These are phyloP conservation scores for Oemleria cerasiformis DNA, from an alignment of 306 rosid genomes.

Conservation along the genomic window DNA sequence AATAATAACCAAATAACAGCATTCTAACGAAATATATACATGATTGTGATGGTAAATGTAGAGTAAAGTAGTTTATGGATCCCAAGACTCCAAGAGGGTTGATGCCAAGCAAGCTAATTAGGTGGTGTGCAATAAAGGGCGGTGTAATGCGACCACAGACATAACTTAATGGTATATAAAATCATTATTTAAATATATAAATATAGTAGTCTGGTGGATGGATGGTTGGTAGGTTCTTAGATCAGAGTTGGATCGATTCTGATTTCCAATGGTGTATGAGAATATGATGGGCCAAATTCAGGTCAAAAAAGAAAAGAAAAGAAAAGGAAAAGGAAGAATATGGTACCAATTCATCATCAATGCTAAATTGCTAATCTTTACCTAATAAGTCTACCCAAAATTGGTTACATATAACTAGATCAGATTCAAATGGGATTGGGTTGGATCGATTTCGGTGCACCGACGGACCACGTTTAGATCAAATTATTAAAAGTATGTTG, in stretches of 20 bases:
- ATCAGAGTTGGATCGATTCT: no score
- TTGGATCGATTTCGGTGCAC: not conserved
- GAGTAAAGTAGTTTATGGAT: no score
- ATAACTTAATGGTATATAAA: no score
- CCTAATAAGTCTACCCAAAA: conserved; percentile 33
- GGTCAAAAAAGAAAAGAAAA: not conserved
- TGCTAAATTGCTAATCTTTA: conserved; percentile 8
- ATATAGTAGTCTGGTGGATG: not conserved
- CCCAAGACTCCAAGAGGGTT: not conserved
- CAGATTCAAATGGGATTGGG: not conserved
- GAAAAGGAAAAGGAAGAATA: not conserved
- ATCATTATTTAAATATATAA: not conserved
- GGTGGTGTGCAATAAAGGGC: not conserved
- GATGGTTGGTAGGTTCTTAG: conserved; percentile 9
- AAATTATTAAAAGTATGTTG: no score
- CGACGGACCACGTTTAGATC: no score
- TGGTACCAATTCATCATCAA: not conserved
- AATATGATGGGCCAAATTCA: not conserved
- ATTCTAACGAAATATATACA: no score
- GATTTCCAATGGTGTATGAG: no score
- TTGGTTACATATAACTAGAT: conserved; percentile 4
- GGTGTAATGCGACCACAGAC: not conserved
- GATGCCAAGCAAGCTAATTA: not conserved
- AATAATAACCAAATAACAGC: no score
- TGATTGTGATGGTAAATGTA: no score